Evolutionary conservation across 257 asterid species (phyloP), one percentile per base, ranked within the genome.

Genomic region (Scutellaria galericulata): DNA sequence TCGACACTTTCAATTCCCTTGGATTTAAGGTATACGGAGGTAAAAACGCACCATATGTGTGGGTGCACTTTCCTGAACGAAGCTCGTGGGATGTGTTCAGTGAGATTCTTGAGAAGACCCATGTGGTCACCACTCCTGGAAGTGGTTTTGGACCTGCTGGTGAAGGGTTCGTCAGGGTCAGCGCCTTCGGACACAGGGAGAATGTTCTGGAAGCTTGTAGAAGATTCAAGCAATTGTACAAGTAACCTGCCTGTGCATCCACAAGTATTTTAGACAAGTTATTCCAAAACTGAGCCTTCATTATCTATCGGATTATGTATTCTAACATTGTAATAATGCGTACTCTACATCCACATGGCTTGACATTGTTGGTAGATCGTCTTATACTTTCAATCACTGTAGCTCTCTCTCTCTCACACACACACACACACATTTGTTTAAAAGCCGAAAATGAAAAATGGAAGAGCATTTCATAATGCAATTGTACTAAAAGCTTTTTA

Each of bases 81-180:
- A 91, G 94, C 83, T 95, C 99, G 3, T 95, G 98, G 98, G 98
- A 95, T n/a, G 99, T 92, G 71, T 95, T 91, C 68, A 58, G 87
- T 8, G 96, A 92, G 84, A 88, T 95, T 67, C 95, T 95, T 46
- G 98, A 92, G 87, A 95, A 92, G 86, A 95, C 98, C 45, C 94
- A 95, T 47, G 93, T 92, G 11, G 99, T 91, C 35, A 90, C 94
- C 54, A 91, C 99, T 54, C 99, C 99, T 3, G 97, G 97, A 45
- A 94, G 97, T 64, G 99, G 99, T 18, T 94, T 94, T 22, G 99
- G 99, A 72, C 97, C 99, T 35, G 97, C 85, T 7, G 99, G 99
- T 14, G 97, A 94, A 84, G 95, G 99, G 53, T 94, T 94, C 52
- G 81, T 94, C 40, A 76, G 99, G 80, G 97, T 94, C 42, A 91